Percentiles rank a stretch among this genome's conserved stretches.
Evolutionary conservation across 176 grass and related monocot genomes (phyloP).

Genomic region (Aegilops bicornis): DNA sequence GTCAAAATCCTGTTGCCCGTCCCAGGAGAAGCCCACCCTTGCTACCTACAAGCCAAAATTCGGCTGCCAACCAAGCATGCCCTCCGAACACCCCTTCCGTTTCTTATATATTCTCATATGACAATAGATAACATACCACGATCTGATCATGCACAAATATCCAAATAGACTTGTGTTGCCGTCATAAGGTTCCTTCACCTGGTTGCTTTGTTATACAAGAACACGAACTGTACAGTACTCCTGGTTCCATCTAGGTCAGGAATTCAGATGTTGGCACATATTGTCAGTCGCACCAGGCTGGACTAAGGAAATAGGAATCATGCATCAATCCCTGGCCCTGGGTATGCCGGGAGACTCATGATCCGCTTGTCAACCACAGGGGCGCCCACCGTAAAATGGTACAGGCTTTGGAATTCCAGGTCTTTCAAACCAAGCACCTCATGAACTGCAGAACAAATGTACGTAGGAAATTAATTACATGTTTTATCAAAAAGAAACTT

Average conservation of each 20-base stretch:
- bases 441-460: slow-evolving; percentile 60
- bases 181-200: not conserved
- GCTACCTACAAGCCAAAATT: no score
- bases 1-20: no score
- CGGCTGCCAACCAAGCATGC: no score
- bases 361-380: slow-evolving; percentile 78
- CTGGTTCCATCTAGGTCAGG: not conserved
- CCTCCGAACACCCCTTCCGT: not conserved
- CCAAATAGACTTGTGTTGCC: not conserved
- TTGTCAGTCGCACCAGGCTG: not conserved
- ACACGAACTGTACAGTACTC: not conserved
- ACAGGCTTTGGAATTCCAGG: slow-evolving; percentile 85
- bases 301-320: slow-evolving; percentile 8
- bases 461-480: not conserved
- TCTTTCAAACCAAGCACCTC: slow-evolving; percentile 78
- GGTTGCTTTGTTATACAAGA: not conserved
- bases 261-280: not conserved
- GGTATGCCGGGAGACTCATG: slow-evolving; percentile 88
- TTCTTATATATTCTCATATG: not conserved
- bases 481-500: not conserved
- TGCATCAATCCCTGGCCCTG: slow-evolving; percentile 71
- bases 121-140: not conserved
- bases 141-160: not conserved
- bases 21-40: no score
- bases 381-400: slow-evolving; percentile 82